Evolutionary conservation across 257 asterid genomes (phyloP).

Genomic region (Asclepias syriaca): DNA sequence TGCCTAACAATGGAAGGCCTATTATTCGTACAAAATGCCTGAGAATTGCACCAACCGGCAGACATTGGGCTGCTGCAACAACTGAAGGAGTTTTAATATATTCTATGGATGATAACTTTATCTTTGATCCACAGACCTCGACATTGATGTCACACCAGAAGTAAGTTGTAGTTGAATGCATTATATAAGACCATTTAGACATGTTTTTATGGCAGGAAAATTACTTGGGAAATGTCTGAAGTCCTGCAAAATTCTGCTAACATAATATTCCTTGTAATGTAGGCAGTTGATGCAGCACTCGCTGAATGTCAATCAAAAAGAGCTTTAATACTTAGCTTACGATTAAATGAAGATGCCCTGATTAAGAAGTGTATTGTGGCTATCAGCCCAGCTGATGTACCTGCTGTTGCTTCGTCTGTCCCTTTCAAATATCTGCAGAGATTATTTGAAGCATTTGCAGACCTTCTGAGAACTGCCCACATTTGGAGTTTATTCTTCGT

Average conservation of each 20-base stretch:
- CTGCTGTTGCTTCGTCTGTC: slow-evolving; percentile 73
- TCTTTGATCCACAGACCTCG: slow-evolving; percentile 97
- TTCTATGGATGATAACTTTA: slow-evolving; percentile 87
- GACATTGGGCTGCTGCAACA: slow-evolving; percentile 98
- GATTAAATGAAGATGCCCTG: slow-evolving; percentile 76
- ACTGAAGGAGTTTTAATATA: slow-evolving; percentile 91
- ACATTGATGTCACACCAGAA: slow-evolving; percentile 95
- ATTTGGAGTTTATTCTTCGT: slow-evolving; percentile 77
- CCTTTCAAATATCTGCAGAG: slow-evolving; percentile 82
- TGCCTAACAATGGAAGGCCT: slow-evolving; percentile 89
- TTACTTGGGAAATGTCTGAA: not conserved
- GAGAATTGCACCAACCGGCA: slow-evolving; percentile 95
- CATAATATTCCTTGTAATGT: slow-evolving; percentile 13
- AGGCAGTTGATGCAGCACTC: slow-evolving; percentile 90
- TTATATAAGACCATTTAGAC: not conserved
- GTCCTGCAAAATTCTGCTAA: not conserved
- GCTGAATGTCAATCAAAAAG: slow-evolving; percentile 53
- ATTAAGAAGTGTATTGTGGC: slow-evolving; percentile 77
- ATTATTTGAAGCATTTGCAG: slow-evolving; percentile 76
- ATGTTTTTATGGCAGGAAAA: not conserved
- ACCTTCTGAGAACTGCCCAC: slow-evolving; percentile 79
- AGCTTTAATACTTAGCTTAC: slow-evolving; percentile 86
- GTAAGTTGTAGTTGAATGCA: slow-evolving; percentile 32
- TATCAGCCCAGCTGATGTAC: slow-evolving; percentile 65
- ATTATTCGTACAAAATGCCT: slow-evolving; percentile 77